Evolutionary conservation across 345 rosid species (phyloP).

Genomic region (Triadica sebifera): DNA sequence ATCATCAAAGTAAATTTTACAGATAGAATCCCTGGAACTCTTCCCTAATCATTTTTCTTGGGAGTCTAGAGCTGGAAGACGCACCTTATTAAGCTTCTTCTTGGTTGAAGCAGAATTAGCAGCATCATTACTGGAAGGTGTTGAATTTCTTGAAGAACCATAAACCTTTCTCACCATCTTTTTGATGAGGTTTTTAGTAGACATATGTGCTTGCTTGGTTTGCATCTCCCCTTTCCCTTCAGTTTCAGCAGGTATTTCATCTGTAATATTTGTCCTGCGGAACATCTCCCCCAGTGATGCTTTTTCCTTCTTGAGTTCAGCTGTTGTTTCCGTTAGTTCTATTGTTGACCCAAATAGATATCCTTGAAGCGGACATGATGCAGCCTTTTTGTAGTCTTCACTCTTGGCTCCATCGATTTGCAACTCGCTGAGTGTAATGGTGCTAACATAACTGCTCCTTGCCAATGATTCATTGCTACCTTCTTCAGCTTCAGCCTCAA

Average conservation of each 20-base stretch:
- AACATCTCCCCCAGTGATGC: slow-evolving; percentile 75
- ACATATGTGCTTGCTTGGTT: slow-evolving; percentile 42
- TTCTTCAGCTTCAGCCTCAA: slow-evolving; percentile 76
- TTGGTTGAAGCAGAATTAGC: slow-evolving; percentile 42
- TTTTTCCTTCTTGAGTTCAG: slow-evolving; percentile 54
- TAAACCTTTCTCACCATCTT: slow-evolving; percentile 60
- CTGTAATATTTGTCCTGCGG: slow-evolving; percentile 48
- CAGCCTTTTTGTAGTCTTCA: slow-evolving; percentile 44
- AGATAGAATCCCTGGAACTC: neutral
- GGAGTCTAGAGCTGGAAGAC: slow-evolving; percentile 21
- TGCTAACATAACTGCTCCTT: slow-evolving; percentile 66
- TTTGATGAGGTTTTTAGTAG: slow-evolving; percentile 59
- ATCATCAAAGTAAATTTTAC: neutral
- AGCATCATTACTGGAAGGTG: slow-evolving; percentile 23
- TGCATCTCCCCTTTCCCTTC: slow-evolving; percentile 43
- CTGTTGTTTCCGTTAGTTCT: slow-evolving; percentile 52
- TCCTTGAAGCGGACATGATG: slow-evolving; percentile 69
- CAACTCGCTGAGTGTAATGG: slow-evolving; percentile 50
- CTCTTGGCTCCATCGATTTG: slow-evolving; percentile 40
- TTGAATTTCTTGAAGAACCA: slow-evolving; percentile 37
- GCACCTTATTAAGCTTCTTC: slow-evolving; percentile 68
- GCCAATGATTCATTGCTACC: slow-evolving; percentile 50
- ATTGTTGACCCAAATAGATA: slow-evolving; percentile 68
- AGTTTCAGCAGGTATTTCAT: slow-evolving; percentile 33
- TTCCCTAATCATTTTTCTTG: neutral